phyloP scores from a whole-genome alignment of 345 rosid species.

The Citrus sp. region DNA sequence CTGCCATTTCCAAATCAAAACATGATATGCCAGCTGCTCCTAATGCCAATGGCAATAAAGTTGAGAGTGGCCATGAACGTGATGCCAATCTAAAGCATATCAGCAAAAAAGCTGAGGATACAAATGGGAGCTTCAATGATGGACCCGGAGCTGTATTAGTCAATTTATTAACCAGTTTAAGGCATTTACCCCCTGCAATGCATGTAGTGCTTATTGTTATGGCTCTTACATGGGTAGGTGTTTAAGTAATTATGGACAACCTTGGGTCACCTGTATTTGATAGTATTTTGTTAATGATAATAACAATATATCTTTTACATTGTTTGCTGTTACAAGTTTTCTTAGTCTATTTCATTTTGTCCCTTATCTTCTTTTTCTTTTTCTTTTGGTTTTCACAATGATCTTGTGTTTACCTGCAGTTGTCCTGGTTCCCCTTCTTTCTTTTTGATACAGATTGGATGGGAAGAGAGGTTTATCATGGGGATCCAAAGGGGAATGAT shows the following conservation, averaged over 20 bases:
- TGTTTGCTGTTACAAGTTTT: slow-evolving; percentile 1
- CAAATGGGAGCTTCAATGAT: slow-evolving; percentile 52
- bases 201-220: slow-evolving; percentile 86
- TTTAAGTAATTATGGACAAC: background rate
- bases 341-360: background rate
- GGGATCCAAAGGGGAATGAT: slow-evolving; percentile 70
- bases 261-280: background rate
- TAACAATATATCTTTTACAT: background rate
- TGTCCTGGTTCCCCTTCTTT: slow-evolving; percentile 99
- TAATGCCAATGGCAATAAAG: slow-evolving; percentile 32
- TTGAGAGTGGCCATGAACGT: slow-evolving; percentile 34
- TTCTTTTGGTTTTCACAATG: background rate
- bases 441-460: slow-evolving; percentile 99
- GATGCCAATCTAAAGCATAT: slow-evolving; percentile 31
- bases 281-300: background rate
- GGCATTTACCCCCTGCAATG: slow-evolving; percentile 94
- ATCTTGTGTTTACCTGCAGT: slow-evolving; percentile 45
- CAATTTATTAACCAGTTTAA: slow-evolving; percentile 86
- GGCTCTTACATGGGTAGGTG: slow-evolving; percentile 95
- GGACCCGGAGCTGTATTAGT: slow-evolving; percentile 93
- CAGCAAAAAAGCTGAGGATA: slow-evolving; percentile 36
- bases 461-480: slow-evolving; percentile 99
- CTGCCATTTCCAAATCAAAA: slow-evolving; percentile 43
- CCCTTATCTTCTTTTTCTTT: background rate
- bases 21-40: slow-evolving; percentile 23